These are phyloP conservation scores for Helianthus tuberosus DNA, from an alignment of 129 eudicot genomes.

Conservation along the genomic window DNA sequence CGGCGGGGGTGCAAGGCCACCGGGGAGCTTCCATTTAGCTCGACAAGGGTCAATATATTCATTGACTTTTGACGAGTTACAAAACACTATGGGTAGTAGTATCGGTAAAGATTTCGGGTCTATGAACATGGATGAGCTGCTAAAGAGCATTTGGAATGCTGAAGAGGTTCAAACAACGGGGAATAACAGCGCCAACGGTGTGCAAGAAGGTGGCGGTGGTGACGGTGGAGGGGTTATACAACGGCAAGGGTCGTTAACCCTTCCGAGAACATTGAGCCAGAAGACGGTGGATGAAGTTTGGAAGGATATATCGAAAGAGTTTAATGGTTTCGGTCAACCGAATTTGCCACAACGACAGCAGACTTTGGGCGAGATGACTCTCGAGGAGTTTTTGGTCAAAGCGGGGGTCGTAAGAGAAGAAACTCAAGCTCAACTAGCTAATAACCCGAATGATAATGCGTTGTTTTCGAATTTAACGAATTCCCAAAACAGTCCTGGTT, in stretches of 20 bases:
- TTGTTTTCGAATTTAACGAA: constrained; percentile 50
- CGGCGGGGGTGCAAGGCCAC: constrained; percentile 49
- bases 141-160: constrained; percentile 93
- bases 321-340: constrained; percentile 39
- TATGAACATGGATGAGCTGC: constrained; percentile 96
- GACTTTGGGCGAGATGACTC: constrained; percentile 89
- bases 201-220: background rate
- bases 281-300: constrained; percentile 97
- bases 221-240: constrained; percentile 60
- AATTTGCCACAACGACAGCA: constrained; percentile 64
- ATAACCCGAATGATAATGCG: constrained; percentile 41
- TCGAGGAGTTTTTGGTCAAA: constrained; percentile 89
- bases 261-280: constrained; percentile 84
- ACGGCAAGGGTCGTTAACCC: constrained; percentile 89
- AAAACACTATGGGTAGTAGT: constrained; percentile 71
- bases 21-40: constrained; percentile 52
- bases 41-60: constrained; percentile 83
- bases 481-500: constrained; percentile 47
- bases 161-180: constrained; percentile 74
- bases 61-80: constrained; percentile 91
- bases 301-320: constrained; percentile 75
- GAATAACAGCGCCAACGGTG: constrained; percentile 22
- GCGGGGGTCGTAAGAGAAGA: constrained; percentile 97
- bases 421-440: constrained; percentile 42
- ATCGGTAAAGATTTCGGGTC: constrained; percentile 94